Conservation (phyloP, 495 filamentous ascomycete species). For the Parathielavia appendiculata region DNA sequence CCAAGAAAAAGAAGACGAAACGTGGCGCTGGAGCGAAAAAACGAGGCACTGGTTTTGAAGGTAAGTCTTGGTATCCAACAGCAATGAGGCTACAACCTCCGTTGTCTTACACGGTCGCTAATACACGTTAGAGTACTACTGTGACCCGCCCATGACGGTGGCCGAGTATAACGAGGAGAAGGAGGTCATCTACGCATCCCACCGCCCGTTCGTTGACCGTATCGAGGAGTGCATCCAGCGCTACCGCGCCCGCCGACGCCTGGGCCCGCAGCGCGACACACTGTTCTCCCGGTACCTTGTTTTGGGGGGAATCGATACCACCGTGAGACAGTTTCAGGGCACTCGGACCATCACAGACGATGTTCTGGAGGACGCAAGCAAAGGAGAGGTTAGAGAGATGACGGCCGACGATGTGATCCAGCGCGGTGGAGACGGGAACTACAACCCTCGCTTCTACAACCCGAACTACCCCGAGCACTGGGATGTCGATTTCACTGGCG, state of each 20-base stretch:
- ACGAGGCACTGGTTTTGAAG: conserved; percentile 42
- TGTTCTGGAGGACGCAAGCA: conserved; percentile 47
- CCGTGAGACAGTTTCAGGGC: conserved; percentile 61
- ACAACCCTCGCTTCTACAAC: conserved; percentile 41
- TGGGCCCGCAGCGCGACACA: conserved; percentile 54
- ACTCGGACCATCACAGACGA: conserved; percentile 50
- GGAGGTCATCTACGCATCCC: conserved; percentile 22
- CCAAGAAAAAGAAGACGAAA: conserved; percentile 33
- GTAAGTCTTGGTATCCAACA: conserved; percentile 22
- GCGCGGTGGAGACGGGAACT: conserved; percentile 24
- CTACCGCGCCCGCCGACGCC: conserved; percentile 67
- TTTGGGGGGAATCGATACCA: conserved; percentile 74
- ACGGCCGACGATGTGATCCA: conserved; percentile 56
- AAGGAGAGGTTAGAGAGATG: conserved; percentile 57
- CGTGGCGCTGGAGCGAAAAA: conserved; percentile 24
- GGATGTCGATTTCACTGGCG: conserved; percentile 72
- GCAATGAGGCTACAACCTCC: conserved; percentile 3
- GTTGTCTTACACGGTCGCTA: background rate
- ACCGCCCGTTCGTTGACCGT: conserved; percentile 43
- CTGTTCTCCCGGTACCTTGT: conserved; percentile 75
- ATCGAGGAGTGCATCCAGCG: conserved; percentile 83
- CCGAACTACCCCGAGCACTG: conserved; percentile 48
- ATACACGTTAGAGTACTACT: conserved; percentile 55
- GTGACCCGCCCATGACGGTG: conserved; percentile 71
- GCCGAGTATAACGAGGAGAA: conserved; percentile 57